Evolutionary conservation across 441 rosid genomes (phyloP), one percentile per base, ranked within the genome.

Genomic region (Arabidopsis hybrid): DNA sequence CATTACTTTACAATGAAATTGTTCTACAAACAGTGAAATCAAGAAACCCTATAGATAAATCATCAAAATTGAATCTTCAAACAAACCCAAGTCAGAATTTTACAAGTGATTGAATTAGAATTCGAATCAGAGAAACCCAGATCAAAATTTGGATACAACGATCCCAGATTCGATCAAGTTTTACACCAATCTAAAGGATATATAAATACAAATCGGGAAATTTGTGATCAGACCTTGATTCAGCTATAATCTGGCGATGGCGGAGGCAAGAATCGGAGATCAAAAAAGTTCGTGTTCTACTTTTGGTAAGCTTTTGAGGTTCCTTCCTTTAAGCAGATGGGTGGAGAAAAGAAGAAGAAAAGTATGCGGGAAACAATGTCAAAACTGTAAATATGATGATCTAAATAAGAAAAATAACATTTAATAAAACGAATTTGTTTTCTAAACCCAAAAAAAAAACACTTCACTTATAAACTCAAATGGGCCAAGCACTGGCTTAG

Each of bases 301-400:
- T 12, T 12, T 6, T 60, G 6, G 7, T 52, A 63, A 32, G 39
- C 67, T 21, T 16, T 7, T 5, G 47, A 38, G 38, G 36, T 66
- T 53, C 40, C 16, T 67, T 51, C 53, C 67, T 62, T 62, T 3
- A 60, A 52, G 60, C 59, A 18, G 40, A 35, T 21, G 21, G 60
- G 36, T 65, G 39, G 38, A 26, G 51, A 39, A 4, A 26, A 26
- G 29, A 26, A 26, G 53, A 55, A 55, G 72, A 42, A 31, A 67
- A 56, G 72, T 67, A 53, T 67, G 40, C 31, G 52, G 50, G 53
- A 67, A 55, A 40, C 14, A 53, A 55, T 67, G 72, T 67, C 63
- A 55, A 55, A 55, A 67, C 11, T 53, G 71, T 67, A 67, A 67
- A 53, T 32, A 46, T 62, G 34, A 16, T 59, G 7, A 26, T 42